Percentiles rank a stretch among this genome's conserved stretches.
Evolutionary conservation across 257 asterid species (phyloP).

Genomic region (Scutellaria galericulata): DNA sequence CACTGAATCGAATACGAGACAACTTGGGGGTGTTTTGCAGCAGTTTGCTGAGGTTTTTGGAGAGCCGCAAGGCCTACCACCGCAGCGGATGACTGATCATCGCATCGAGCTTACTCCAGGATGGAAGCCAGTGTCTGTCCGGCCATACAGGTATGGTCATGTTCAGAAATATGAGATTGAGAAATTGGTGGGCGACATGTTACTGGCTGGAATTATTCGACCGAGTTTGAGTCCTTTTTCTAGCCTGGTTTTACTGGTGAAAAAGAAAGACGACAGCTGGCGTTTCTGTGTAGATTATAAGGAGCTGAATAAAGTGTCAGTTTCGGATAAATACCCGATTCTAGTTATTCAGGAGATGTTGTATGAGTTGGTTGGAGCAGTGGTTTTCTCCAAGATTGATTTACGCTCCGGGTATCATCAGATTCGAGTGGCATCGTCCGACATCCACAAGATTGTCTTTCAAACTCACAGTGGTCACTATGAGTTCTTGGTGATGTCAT

Average conservation of each 20-base stretch:
- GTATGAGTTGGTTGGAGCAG: too few species aligned
- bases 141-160: not conserved
- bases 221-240: not conserved
- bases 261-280: not conserved
- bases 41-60: too few species aligned
- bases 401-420: too few species aligned
- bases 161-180: conserved; percentile 1
- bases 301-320: not conserved
- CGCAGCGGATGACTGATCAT: not conserved
- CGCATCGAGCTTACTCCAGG: not conserved
- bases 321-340: not conserved
- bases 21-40: not conserved
- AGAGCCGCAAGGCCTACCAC: too few species aligned
- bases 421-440: too few species aligned
- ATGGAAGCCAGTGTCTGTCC: not conserved
- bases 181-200: not conserved
- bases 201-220: not conserved
- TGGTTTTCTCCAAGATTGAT: too few species aligned
- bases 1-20: not conserved
- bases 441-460: too few species aligned
- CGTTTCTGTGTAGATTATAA: too few species aligned
- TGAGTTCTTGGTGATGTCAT: too few species aligned
- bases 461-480: too few species aligned
- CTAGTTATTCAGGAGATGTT: not conserved
- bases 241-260: not conserved